Conservation (phyloP, 306 rosid species). For the Acmispon strigosus region DNA sequence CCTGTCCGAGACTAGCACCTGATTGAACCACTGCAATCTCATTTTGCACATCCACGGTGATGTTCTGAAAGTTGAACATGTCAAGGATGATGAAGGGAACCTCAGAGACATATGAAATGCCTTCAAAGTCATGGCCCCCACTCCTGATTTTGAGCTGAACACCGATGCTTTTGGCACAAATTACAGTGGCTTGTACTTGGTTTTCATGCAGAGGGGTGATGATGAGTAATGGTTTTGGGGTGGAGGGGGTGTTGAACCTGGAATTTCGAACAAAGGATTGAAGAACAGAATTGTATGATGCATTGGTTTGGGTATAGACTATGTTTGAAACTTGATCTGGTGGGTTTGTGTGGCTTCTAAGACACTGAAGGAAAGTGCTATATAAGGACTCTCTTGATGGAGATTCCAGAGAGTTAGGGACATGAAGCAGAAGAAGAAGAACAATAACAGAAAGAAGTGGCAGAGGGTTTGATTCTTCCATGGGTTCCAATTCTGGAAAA, state of each 20-base stretch:
- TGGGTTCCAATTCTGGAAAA: neutral
- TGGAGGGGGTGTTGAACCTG: constrained; percentile 27
- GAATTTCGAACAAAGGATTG: constrained; percentile 30
- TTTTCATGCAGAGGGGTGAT: constrained; percentile 32
- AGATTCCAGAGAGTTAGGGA: constrained; percentile 12
- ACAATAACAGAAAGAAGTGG: neutral
- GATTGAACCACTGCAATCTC: constrained; percentile 39
- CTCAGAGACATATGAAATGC: constrained; percentile 38
- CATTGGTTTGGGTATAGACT: constrained; percentile 25
- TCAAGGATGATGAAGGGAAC: constrained; percentile 42
- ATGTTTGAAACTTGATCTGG: constrained; percentile 19
- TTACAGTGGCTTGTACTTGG: constrained; percentile 30
- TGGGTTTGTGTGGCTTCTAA: constrained; percentile 20
- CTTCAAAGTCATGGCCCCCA: constrained; percentile 75
- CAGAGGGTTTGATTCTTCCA: constrained; percentile 6
- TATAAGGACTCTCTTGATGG: constrained; percentile 18
- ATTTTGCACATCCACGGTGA: constrained; percentile 29
- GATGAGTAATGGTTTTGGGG: constrained; percentile 38
- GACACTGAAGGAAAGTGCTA: constrained; percentile 30
- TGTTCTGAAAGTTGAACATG: constrained; percentile 36
- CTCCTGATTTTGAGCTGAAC: constrained; percentile 51
- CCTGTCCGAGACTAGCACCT: constrained; percentile 53
- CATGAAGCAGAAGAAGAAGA: constrained; percentile 18
- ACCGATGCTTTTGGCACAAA: constrained; percentile 32
- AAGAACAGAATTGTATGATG: constrained; percentile 33